These are phyloP conservation scores for Castanea crenata DNA, from an alignment of 306 rosid species.

Conservation along the genomic window DNA sequence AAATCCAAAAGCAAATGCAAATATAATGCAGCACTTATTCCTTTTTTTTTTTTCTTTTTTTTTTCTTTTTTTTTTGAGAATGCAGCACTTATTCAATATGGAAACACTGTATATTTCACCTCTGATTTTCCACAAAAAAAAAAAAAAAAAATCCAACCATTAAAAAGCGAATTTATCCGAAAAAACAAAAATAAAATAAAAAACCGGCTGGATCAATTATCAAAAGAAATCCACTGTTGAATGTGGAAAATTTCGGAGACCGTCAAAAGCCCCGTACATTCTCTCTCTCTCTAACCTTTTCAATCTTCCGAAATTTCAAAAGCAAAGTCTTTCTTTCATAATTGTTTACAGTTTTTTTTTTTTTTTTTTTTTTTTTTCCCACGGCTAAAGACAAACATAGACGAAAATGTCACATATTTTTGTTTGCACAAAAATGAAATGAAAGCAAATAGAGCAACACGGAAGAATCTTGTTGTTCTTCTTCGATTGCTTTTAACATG, in stretches of 20 bases:
- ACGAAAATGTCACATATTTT: background rate
- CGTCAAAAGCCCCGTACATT: background rate
- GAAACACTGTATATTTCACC: too few species aligned
- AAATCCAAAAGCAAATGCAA: too few species aligned
- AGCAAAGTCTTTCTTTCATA: background rate
- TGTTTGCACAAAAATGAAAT: conserved; percentile 2
- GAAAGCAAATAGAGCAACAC: background rate
- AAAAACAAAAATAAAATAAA: too few species aligned
- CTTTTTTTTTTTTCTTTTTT: too few species aligned
- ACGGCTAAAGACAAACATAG: background rate
- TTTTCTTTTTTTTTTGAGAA: too few species aligned
- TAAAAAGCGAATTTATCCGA: too few species aligned
- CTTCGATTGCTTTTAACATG: conserved; percentile 39
- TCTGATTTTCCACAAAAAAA: too few species aligned
- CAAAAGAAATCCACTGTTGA: conserved; percentile 33
- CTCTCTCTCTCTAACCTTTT: background rate
- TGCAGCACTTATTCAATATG: too few species aligned
- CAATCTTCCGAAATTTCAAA: background rate
- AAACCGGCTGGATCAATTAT: too few species aligned
- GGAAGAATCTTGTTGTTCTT: background rate
- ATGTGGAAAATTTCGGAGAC: conserved; percentile 33
- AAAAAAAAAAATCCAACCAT: too few species aligned
- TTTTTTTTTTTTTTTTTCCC: background rate
- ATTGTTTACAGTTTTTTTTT: background rate
- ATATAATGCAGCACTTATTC: too few species aligned